Conservation (phyloP, 257 asterid species). For the Cruciata laevipes region DNA sequence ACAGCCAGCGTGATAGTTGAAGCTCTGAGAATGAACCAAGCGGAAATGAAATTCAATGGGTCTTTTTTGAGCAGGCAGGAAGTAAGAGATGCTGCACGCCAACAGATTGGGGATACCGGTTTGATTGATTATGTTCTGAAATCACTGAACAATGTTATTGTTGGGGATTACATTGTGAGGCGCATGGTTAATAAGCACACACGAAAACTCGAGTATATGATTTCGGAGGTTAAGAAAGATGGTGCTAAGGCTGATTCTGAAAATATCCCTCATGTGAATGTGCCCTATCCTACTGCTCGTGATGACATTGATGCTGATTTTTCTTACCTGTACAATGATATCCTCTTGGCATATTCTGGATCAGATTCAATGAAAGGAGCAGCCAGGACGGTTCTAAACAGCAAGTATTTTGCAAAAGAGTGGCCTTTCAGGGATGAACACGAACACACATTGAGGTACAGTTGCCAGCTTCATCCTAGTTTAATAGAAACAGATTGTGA, state of each 20-base stretch:
- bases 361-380: slow-evolving; percentile 32
- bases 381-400: slow-evolving; percentile 42
- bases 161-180: slow-evolving; percentile 51
- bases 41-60: slow-evolving; percentile 18
- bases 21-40: slow-evolving; percentile 62
- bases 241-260: slow-evolving; percentile 15
- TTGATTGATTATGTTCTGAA: slow-evolving; percentile 80
- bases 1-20: slow-evolving; percentile 81
- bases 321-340: slow-evolving; percentile 33
- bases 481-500: slow-evolving; percentile 24
- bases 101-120: slow-evolving; percentile 87
- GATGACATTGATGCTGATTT: slow-evolving; percentile 41
- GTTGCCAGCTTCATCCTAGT: slow-evolving; percentile 39
- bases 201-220: slow-evolving; percentile 58
- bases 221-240: slow-evolving; percentile 45
- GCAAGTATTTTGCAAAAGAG: slow-evolving; percentile 72
- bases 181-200: slow-evolving; percentile 61
- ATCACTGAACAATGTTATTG: slow-evolving; percentile 68
- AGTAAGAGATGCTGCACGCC: slow-evolving; percentile 91
- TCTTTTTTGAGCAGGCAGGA: slow-evolving; percentile 88
- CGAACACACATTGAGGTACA: slow-evolving; percentile 57
- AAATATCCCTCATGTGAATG: slow-evolving; percentile 15
- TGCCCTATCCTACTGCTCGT: slow-evolving; percentile 13
- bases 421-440: slow-evolving; percentile 77
- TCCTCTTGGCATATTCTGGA: slow-evolving; percentile 39